Evolutionary conservation across 1,139 yeast species (phyloP), one percentile per base, ranked within the genome.

Genomic region (Kodamaea arcana): DNA sequence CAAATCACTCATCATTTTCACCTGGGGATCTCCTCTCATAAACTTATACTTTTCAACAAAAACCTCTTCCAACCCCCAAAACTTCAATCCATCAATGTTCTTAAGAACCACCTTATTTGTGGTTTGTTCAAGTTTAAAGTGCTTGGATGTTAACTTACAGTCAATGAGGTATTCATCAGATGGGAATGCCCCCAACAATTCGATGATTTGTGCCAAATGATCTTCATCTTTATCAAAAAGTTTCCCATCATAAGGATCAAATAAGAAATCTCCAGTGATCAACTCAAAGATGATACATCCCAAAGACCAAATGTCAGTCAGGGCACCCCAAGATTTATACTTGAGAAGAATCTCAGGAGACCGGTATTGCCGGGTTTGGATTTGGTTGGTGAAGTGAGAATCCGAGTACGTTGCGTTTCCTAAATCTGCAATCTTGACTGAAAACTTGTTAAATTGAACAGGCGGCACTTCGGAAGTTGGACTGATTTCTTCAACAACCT

Each of bases 321-420:
- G 76, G 29, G 88, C 83, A 10, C 95, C 95, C 95, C 95, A 86
- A 14, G 69, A 55, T 13, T 78, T 70, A 31, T 88, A 84, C 32
- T 80, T 59, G 34, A 75, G 65, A 17, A 75, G 60, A 26, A 84
- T 81, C 55, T 86, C 95, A 0, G 95, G 95, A 1, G 94, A 73
- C 24, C 95, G 64, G 56, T 86, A 86, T 54, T 86, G 95, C 30
- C 95, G 67, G 1, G 95, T 86, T 58, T 86, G 95, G 44, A 86
- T 84, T 51, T 83, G 92, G 55, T 83, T 77, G 13, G 94, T 83
- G 58, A 82, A 83, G 56, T 86, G 95, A 30, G 70, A 72, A 49
- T 76, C 65, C 8, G 73, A 66, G 75, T 83, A 83, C 45, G 95
- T 84, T 0, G 95, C 94, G 54, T 86, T 86, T 15, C 95, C 95